Percentiles rank a stretch among this genome's conserved stretches.
phyloP scores from a whole-genome alignment of 352 stramenopile genomes.

The Phytophthora lateralis region DNA sequence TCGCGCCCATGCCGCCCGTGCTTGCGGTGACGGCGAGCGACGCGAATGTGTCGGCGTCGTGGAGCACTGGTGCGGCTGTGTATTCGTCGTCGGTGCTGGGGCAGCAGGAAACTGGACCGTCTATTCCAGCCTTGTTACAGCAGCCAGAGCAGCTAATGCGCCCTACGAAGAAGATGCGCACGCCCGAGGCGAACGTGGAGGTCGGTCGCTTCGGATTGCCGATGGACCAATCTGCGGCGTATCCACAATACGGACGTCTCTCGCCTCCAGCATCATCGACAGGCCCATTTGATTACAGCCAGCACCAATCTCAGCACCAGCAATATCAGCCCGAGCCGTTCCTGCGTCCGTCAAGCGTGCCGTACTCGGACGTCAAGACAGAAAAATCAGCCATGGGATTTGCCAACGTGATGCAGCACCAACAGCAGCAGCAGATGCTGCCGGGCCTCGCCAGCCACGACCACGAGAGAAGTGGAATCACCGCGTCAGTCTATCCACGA shows the following conservation, averaged over 20 bases:
- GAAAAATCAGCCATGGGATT: constrained; percentile 30
- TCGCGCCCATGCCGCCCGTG: constrained; percentile 46
- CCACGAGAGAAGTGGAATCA: constrained; percentile 24
- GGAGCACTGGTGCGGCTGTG: constrained; percentile 26
- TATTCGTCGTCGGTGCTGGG: constrained; percentile 32
- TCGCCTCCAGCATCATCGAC: constrained; percentile 27
- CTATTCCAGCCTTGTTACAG: constrained; percentile 38
- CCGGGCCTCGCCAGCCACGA: constrained; percentile 16
- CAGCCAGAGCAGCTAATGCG: constrained; percentile 35
- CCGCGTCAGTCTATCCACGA: constrained; percentile 22
- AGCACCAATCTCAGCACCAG: constrained; percentile 32
- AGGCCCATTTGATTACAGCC: constrained; percentile 31
- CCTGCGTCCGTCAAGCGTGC: constrained; percentile 27
- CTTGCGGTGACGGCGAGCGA: constrained; percentile 13
- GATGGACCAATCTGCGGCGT: constrained; percentile 33
- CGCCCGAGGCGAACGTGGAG: constrained; percentile 39
- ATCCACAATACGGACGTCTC: constrained; percentile 34
- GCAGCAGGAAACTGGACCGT: constrained; percentile 34
- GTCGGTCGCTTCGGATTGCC: constrained; percentile 29
- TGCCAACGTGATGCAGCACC: constrained; percentile 28
- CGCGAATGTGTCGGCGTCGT: constrained; percentile 19
- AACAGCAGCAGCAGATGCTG: constrained; percentile 28
- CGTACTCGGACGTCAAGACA: constrained; percentile 29
- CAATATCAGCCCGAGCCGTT: constrained; percentile 31
- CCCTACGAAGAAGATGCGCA: constrained; percentile 60